Percentiles rank a stretch among this genome's conserved stretches.
Evolutionary conservation across 2,329 filamentous ascomycete genomes (phyloP).

Genomic region (Dendrostoma leiphaemia): DNA sequence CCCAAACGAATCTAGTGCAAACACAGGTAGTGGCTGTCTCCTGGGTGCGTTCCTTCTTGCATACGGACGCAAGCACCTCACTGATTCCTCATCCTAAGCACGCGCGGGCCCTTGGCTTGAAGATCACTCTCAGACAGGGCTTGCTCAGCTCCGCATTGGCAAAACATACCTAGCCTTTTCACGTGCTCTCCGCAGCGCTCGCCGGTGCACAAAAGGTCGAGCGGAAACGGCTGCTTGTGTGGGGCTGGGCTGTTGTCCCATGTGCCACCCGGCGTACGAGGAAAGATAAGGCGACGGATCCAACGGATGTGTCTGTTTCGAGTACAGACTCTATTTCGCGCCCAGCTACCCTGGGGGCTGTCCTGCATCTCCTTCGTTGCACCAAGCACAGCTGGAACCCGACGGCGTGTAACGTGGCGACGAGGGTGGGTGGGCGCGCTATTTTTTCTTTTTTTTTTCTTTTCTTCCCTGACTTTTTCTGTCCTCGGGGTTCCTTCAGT

Average conservation of each 20-base stretch:
- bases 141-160: too few species aligned
- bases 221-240: not conserved
- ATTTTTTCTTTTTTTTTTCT: not conserved
- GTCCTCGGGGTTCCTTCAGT: too few species aligned
- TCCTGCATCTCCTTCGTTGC: slow-evolving; percentile 5
- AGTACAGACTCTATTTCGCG: slow-evolving; percentile 12
- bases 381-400: slow-evolving; percentile 14
- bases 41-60: slow-evolving; percentile 8
- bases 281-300: not conserved
- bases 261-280: slow-evolving; percentile 7
- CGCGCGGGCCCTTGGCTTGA: not conserved
- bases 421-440: not conserved
- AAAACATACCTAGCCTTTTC: too few species aligned
- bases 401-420: slow-evolving; percentile 15
- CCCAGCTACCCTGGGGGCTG: not conserved
- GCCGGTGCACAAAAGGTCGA: too few species aligned
- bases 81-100: not conserved
- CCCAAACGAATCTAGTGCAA: not conserved
- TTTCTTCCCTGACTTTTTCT: too few species aligned
- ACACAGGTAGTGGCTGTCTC: not conserved
- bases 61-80: slow-evolving; percentile 6
- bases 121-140: not conserved
- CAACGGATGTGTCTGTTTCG: slow-evolving; percentile 12
- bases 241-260: not conserved
- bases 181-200: not conserved